Conservation (phyloP, 129 eudicot genomes). For the Artemisia annua region DNA sequence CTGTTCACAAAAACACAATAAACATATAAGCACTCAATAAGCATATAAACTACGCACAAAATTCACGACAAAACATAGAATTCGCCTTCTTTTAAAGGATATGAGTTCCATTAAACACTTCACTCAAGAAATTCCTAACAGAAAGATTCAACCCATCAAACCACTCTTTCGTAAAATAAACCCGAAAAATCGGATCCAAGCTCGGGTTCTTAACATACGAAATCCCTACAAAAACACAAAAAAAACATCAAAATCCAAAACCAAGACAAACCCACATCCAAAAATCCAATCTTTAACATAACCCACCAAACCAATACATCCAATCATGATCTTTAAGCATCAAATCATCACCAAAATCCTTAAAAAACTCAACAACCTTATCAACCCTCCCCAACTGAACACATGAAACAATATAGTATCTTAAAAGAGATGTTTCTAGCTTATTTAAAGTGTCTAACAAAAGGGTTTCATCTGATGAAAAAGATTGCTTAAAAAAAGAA, state of each 20-base stretch:
- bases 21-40: too few species aligned
- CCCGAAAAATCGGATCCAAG: slow-evolving; percentile 73
- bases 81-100: slow-evolving; percentile 50
- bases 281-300: slow-evolving; percentile 9
- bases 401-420: slow-evolving; percentile 66
- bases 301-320: slow-evolving; percentile 91
- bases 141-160: slow-evolving; percentile 68
- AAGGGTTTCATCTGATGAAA: slow-evolving; percentile 58
- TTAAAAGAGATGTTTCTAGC: slow-evolving; percentile 66
- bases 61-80: slow-evolving; percentile 7
- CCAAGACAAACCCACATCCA: not conserved
- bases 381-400: slow-evolving; percentile 62
- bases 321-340: slow-evolving; percentile 62
- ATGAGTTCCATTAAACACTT: slow-evolving; percentile 84
- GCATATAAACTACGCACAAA: not conserved
- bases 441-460: slow-evolving; percentile 50
- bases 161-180: slow-evolving; percentile 89
- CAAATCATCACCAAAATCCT: slow-evolving; percentile 61
- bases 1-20: too few species aligned
- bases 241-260: slow-evolving; percentile 13
- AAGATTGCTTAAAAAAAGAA: slow-evolving; percentile 66
- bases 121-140: slow-evolving; percentile 74
- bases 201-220: slow-evolving; percentile 79
- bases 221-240: slow-evolving; percentile 49
- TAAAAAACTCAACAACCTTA: slow-evolving; percentile 66